These are phyloP conservation scores for Aspergillus ochraceoroseus DNA, from an alignment of 2,329 filamentous ascomycete species.

Conservation along the genomic window DNA sequence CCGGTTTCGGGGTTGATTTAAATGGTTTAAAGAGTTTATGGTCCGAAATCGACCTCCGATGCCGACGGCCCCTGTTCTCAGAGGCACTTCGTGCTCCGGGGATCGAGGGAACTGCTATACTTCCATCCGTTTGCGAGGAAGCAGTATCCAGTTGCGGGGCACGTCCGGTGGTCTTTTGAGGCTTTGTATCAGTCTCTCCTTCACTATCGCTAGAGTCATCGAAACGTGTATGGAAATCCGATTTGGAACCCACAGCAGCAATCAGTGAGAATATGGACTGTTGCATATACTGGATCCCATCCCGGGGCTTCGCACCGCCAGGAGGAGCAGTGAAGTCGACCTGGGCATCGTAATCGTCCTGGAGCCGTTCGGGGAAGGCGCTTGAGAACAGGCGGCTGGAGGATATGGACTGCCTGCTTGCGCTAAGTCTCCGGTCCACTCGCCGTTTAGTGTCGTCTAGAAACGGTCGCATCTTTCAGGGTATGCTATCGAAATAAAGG, in stretches of 20 bases:
- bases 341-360: constrained; percentile 55
- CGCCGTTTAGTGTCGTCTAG: constrained; percentile 43
- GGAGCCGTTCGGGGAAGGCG: constrained; percentile 55
- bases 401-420: constrained; percentile 42
- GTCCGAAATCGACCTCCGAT: constrained; percentile 59
- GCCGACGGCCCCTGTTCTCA: constrained; percentile 43
- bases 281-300: constrained; percentile 66
- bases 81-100: constrained; percentile 9
- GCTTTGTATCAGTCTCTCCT: constrained; percentile 41
- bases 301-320: constrained; percentile 32
- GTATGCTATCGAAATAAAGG: constrained; percentile 1
- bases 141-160: constrained; percentile 8
- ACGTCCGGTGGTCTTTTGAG: constrained; percentile 17
- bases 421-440: constrained; percentile 39
- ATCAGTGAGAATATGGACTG: constrained; percentile 93
- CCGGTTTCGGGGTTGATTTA: constrained; percentile 47
- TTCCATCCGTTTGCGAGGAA: constrained; percentile 5
- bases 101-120: constrained; percentile 1
- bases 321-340: constrained; percentile 57
- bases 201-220: constrained; percentile 81
- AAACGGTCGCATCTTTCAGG: constrained; percentile 31
- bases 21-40: constrained; percentile 58
- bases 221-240: constrained; percentile 76
- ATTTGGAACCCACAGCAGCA: constrained; percentile 75
- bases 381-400: constrained; percentile 45